A percentile compares a stretch with the other conserved stretches of the same genome.
phyloP scores from a whole-genome alignment of 108 stramenopile genomes.

The Fistulifera pelliculosa region DNA sequence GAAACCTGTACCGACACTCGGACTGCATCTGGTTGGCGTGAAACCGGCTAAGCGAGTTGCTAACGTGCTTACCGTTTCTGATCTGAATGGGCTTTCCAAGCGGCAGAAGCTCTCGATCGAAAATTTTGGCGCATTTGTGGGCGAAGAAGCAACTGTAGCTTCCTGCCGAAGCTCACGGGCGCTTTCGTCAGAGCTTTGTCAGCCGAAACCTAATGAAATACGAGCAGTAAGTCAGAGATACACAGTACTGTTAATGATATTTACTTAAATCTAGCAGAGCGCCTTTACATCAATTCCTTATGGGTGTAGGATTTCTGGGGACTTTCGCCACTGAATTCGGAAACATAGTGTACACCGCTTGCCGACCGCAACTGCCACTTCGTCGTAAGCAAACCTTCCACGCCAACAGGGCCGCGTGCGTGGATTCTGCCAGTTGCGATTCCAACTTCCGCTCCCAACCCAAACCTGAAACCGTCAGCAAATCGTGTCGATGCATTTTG shows the following conservation, averaged over 20 bases:
- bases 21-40: not conserved
- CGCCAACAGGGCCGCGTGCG: conserved; percentile 95
- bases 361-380: conserved; percentile 90
- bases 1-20: no score
- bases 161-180: not conserved
- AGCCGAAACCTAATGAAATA: no score
- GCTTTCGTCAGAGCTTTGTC: not conserved
- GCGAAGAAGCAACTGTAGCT: not conserved
- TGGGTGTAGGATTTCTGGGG: conserved; percentile 58
- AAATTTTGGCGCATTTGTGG: not conserved
- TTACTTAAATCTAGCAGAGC: no score
- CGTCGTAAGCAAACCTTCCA: conserved; percentile 92
- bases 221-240: no score
- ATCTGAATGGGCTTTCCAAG: not conserved
- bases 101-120: not conserved
- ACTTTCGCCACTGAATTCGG: conserved; percentile 45
- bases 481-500: conserved; percentile 97
- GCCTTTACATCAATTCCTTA: conserved; percentile 24
- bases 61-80: not conserved
- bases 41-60: not conserved
- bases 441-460: conserved; percentile 96
- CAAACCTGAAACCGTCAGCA: conserved; percentile 97
- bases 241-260: no score
- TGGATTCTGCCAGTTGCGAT: conserved; percentile 96
- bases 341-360: conserved; percentile 34